phyloP scores from a whole-genome alignment of 192 early-diverging fungal genomes.

The Backusella liffmaniae region DNA sequence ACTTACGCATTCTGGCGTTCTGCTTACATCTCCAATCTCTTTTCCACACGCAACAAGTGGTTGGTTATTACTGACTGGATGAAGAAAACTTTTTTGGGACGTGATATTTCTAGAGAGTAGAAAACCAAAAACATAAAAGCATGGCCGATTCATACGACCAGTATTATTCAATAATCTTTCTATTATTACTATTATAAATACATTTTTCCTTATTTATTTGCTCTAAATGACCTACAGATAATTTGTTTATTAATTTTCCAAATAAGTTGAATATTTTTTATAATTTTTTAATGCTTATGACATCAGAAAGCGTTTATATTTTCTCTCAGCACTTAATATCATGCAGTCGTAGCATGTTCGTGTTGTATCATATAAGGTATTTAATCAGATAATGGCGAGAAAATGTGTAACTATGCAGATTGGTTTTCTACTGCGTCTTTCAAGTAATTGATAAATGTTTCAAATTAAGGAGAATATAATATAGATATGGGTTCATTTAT shows the following conservation, averaged over 20 bases:
- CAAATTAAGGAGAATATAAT: no score
- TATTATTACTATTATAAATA: background rate
- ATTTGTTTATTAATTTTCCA: background rate
- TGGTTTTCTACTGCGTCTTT: background rate
- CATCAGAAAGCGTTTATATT: background rate
- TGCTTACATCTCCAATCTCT: constrained; percentile 75
- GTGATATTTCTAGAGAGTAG: constrained; percentile 90
- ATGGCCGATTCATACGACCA: background rate
- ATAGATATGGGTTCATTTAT: no score
- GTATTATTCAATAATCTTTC: background rate
- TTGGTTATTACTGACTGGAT: constrained; percentile 90
- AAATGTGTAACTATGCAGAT: background rate
- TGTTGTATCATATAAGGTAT: background rate
- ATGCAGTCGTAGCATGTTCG: background rate
- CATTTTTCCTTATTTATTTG: background rate
- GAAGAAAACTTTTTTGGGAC: constrained; percentile 88
- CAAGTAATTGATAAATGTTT: no score
- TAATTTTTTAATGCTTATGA: background rate
- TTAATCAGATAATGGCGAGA: background rate
- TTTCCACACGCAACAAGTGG: constrained; percentile 78
- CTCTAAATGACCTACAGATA: background rate
- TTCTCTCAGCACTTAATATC: background rate
- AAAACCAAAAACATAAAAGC: background rate
- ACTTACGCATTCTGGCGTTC: constrained; percentile 80
- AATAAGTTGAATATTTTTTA: background rate